Conservation (phyloP, 805 yeast species). For the Sugiyamaella smithiae region DNA sequence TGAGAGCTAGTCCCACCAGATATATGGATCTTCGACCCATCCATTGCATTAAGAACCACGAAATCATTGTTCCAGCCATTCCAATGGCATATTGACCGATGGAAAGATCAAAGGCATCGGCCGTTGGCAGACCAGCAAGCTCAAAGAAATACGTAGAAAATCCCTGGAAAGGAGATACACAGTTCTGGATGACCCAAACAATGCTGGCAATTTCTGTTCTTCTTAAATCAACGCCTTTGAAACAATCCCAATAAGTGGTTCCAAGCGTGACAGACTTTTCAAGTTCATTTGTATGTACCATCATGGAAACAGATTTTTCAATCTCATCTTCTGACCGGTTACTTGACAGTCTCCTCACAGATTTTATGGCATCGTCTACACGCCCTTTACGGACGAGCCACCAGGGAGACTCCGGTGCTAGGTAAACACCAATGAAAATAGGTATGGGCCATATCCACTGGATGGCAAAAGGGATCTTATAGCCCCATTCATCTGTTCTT, state of each 20-base stretch:
- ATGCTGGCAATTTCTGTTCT: constrained; percentile 49
- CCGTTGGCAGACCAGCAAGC: constrained; percentile 23
- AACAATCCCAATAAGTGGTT: constrained; percentile 40
- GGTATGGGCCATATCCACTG: constrained; percentile 64
- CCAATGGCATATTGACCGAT: constrained; percentile 48
- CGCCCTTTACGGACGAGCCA: constrained; percentile 47
- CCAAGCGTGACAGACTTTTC: constrained; percentile 25
- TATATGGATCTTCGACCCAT: constrained; percentile 28
- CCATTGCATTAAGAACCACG: constrained; percentile 24
- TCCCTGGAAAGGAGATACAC: constrained; percentile 15
- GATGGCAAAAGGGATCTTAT: constrained; percentile 52
- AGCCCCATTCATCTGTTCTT: constrained; percentile 38
- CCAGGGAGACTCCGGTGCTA: constrained; percentile 57
- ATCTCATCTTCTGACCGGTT: constrained; percentile 40
- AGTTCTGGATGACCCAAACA: constrained; percentile 45
- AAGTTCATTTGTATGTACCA: constrained; percentile 43
- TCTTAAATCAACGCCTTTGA: constrained; percentile 45
- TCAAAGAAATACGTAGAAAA: constrained; percentile 22
- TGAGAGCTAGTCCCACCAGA: constrained; percentile 36
- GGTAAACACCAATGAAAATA: constrained; percentile 35
- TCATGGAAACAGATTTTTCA: constrained; percentile 43
- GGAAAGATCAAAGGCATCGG: constrained; percentile 42
- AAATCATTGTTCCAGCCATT: constrained; percentile 39
- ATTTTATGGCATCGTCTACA: constrained; percentile 41
- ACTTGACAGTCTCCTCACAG: constrained; percentile 40